Conservation (phyloP, 805 yeast genomes). For the Limtongia smithiae region DNA sequence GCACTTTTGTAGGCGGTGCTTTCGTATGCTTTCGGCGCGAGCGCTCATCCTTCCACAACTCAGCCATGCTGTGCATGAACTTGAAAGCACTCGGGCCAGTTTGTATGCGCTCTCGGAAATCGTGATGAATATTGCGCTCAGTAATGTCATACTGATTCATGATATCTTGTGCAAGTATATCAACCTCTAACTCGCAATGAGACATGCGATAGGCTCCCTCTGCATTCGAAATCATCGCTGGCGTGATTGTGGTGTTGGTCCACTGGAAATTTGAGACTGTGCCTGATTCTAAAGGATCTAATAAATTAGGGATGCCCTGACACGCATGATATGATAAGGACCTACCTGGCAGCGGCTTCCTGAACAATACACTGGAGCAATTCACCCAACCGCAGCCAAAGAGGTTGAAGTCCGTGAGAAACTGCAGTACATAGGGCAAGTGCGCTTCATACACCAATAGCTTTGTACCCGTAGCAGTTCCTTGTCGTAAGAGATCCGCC, state of each 20-base stretch:
- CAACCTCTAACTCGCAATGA: constrained; percentile 65
- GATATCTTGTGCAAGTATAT: constrained; percentile 59
- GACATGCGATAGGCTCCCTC: constrained; percentile 52
- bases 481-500: constrained; percentile 48
- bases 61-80: constrained; percentile 35
- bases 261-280: constrained; percentile 5
- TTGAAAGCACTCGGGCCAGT: constrained; percentile 24
- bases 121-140: constrained; percentile 50
- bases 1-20: not conserved
- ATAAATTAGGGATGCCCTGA: too few species aligned
- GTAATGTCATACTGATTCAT: constrained; percentile 48
- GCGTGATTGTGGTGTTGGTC: constrained; percentile 10
- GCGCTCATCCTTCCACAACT: constrained; percentile 53
- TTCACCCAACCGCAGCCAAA: constrained; percentile 80
- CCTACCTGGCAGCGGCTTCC: constrained; percentile 37
- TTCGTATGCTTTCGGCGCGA: constrained; percentile 19
- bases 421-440: constrained; percentile 71
- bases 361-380: constrained; percentile 46
- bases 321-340: too few species aligned
- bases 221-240: constrained; percentile 6
- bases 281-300: not conserved
- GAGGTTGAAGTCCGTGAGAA: constrained; percentile 75
- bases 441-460: constrained; percentile 73
- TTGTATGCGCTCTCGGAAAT: constrained; percentile 42
- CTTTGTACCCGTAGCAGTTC: constrained; percentile 40